Evolutionary conservation across 139 green algal species (phyloP).

Genomic region (Spirogloea muscicola): DNA sequence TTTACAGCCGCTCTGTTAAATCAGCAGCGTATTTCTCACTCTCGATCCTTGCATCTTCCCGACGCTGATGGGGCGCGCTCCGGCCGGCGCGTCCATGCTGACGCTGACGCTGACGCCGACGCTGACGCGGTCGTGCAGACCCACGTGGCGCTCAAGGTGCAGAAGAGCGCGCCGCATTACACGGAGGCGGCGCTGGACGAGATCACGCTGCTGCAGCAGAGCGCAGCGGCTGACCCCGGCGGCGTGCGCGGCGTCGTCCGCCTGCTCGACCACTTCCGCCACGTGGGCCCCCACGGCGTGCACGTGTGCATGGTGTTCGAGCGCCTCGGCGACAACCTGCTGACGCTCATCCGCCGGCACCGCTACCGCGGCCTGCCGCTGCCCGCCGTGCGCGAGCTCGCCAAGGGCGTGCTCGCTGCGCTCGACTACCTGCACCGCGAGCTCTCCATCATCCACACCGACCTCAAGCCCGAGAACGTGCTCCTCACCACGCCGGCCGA

Average conservation of each 20-base stretch:
- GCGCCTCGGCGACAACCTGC: conserved; percentile 63
- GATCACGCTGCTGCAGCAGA: conserved; percentile 81
- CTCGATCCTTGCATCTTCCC: no score
- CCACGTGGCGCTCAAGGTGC: conserved; percentile 71
- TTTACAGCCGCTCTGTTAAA: no score
- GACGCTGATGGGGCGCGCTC: background rate
- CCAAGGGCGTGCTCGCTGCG: conserved; percentile 66
- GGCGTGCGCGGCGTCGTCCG: conserved; percentile 43
- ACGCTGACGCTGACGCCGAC: no score
- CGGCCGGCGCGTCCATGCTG: no score
- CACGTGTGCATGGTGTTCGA: conserved; percentile 99
- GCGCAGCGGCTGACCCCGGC: conserved; percentile 43
- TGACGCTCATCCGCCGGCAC: conserved; percentile 69
- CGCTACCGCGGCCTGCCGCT: conserved; percentile 86
- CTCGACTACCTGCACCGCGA: conserved; percentile 91
- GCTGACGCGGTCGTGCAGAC: conserved; percentile 9
- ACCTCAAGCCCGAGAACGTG: conserved; percentile 99
- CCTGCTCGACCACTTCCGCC: conserved; percentile 90
- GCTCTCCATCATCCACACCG: conserved; percentile 87
- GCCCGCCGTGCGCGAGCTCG: conserved; percentile 71
- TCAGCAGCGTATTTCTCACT: no score
- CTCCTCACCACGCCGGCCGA: no score
- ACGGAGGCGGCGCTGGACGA: conserved; percentile 95
- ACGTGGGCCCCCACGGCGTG: conserved; percentile 79
- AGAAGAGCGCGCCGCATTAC: conserved; percentile 94